phyloP scores from a whole-genome alignment of 2,329 filamentous ascomycete genomes.

The Diaporthe vexans region DNA sequence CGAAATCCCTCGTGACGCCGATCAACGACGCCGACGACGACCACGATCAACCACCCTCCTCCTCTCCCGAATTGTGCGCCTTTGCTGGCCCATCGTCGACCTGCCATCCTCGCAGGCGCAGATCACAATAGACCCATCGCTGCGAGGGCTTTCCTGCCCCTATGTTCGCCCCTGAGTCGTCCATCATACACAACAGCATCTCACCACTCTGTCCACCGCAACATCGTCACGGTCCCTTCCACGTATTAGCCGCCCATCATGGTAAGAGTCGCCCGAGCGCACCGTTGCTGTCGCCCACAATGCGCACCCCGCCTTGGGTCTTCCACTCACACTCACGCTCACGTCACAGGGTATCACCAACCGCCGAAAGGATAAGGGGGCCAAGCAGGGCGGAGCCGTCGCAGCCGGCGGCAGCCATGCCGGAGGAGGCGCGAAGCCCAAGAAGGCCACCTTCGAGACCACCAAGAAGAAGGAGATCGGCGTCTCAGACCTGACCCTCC shows the following conservation, averaged over 20 bases:
- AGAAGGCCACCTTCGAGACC: slow-evolving; percentile 95
- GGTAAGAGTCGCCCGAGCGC: slow-evolving; percentile 34
- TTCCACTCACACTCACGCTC: slow-evolving; percentile 37
- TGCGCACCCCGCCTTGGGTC: slow-evolving; percentile 5
- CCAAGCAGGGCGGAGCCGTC: slow-evolving; percentile 58
- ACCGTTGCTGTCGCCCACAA: not conserved
- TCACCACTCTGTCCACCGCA: slow-evolving; percentile 23
- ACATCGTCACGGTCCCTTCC: slow-evolving; percentile 18
- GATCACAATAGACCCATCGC: slow-evolving; percentile 24
- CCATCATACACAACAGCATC: slow-evolving; percentile 24
- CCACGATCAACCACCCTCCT: slow-evolving; percentile 6
- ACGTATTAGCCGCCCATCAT: slow-evolving; percentile 35
- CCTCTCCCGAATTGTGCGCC: slow-evolving; percentile 12
- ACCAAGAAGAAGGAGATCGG: slow-evolving; percentile 99
- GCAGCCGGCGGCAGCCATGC: slow-evolving; percentile 57
- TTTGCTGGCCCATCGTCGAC: slow-evolving; percentile 15
- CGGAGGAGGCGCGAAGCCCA: slow-evolving; percentile 74
- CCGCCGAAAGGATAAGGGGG: slow-evolving; percentile 63
- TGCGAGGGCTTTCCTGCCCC: slow-evolving; percentile 31
- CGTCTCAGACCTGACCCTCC: slow-evolving; percentile 95
- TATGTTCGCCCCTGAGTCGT: slow-evolving; percentile 31
- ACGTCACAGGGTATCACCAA: slow-evolving; percentile 61
- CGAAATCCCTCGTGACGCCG: slow-evolving; percentile 22
- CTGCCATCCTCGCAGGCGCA: slow-evolving; percentile 29
- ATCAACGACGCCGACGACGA: slow-evolving; percentile 25